phyloP scores from a whole-genome alignment of 2,329 filamentous ascomycete species.

The Fusarium coffeatum region DNA sequence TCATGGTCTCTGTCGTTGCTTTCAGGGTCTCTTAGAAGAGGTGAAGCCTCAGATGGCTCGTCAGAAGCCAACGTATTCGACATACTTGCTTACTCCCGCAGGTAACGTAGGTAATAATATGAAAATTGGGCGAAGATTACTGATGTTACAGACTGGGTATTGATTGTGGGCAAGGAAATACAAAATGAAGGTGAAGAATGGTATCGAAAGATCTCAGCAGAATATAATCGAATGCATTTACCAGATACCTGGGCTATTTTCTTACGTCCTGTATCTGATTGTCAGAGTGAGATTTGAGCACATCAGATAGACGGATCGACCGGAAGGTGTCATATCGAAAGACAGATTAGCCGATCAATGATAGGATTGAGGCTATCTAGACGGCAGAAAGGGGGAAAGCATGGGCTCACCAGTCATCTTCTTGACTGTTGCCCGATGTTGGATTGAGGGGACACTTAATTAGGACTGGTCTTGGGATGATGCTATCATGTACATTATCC shows the following conservation, averaged over 20 bases:
- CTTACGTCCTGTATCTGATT: conserved; percentile 10
- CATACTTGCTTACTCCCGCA: conserved; percentile 18
- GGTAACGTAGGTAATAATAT: background rate
- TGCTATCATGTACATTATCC: background rate
- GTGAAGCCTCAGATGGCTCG: conserved; percentile 42
- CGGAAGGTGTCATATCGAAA: conserved; percentile 24
- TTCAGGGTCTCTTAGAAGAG: conserved; percentile 42
- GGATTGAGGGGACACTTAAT: background rate
- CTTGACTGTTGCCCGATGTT: background rate
- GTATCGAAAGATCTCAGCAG: background rate
- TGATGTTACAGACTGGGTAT: background rate
- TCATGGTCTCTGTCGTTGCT: conserved; percentile 19
- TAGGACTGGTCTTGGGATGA: background rate
- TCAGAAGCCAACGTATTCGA: conserved; percentile 5
- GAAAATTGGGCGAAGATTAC: background rate
- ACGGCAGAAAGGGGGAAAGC: background rate
- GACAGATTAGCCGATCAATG: conserved; percentile 3
- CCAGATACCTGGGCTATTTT: background rate
- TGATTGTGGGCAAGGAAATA: background rate
- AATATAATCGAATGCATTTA: background rate
- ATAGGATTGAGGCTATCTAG: conserved; percentile 1
- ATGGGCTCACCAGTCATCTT: background rate
- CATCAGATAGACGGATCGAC: conserved; percentile 21
- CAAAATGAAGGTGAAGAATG: background rate
- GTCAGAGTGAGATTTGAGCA: conserved; percentile 29